Conservation (phyloP, 1,284 basidiomycete genomes). For the Marasmius fiardii region DNA sequence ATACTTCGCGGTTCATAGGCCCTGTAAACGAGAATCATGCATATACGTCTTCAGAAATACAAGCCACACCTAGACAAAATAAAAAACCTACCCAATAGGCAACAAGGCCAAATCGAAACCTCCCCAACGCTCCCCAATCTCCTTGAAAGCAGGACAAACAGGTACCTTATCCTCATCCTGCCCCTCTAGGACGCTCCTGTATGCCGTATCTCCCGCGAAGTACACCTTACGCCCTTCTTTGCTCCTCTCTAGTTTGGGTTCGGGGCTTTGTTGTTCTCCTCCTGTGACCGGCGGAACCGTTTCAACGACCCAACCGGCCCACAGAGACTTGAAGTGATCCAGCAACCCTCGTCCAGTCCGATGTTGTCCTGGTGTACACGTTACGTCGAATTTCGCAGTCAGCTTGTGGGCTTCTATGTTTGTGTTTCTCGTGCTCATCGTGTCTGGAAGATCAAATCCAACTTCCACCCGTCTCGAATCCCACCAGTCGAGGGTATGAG, state of each 20-base stretch:
- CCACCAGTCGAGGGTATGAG: constrained; percentile 74
- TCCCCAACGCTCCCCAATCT: constrained; percentile 61
- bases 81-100: constrained; percentile 60
- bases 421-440: too few species aligned
- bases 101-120: constrained; percentile 62
- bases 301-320: constrained; percentile 60
- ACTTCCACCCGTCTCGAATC: constrained; percentile 42
- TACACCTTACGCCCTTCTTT: constrained; percentile 33
- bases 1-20: constrained; percentile 59
- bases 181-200: constrained; percentile 41
- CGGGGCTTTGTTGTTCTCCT: too few species aligned
- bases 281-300: constrained; percentile 21
- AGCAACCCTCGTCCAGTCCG: constrained; percentile 40
- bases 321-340: constrained; percentile 54
- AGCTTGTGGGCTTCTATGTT: constrained; percentile 10
- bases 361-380: constrained; percentile 47
- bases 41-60: neutral
- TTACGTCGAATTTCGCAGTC: constrained; percentile 29
- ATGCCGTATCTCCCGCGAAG: constrained; percentile 73
- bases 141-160: constrained; percentile 64
- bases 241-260: too few species aligned
- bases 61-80: neutral
- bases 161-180: constrained; percentile 52
- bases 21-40: constrained; percentile 27
- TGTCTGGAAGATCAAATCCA: constrained; percentile 19